Evolutionary conservation across 352 stramenopile species (phyloP).

Genomic region (Phytophthora palmivora): DNA sequence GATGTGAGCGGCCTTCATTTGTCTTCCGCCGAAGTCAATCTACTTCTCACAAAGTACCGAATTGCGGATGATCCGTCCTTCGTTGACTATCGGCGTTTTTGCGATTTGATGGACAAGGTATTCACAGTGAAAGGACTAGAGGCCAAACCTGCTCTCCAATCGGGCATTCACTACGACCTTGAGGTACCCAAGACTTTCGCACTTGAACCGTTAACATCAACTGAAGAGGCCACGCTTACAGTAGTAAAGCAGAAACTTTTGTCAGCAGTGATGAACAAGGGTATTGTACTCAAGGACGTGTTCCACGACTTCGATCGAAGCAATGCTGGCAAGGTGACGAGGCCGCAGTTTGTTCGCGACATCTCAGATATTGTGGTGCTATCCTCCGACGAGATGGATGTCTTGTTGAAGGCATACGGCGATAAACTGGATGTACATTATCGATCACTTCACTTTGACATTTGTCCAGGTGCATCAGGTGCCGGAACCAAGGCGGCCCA

Average conservation of each 20-base stretch:
- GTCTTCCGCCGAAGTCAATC: conserved; percentile 51
- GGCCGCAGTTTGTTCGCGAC: conserved; percentile 78
- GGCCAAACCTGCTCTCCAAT: conserved; percentile 47
- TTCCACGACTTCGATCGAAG: conserved; percentile 89
- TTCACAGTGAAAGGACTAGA: conserved; percentile 84
- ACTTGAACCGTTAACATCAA: conserved; percentile 29
- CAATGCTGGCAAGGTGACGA: conserved; percentile 86
- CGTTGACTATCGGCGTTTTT: conserved; percentile 85
- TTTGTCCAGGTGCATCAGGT: conserved; percentile 51
- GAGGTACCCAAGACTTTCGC: conserved; percentile 46
- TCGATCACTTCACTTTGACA: conserved; percentile 72
- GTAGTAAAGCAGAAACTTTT: conserved; percentile 65
- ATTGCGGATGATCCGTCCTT: conserved; percentile 64
- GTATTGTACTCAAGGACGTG: conserved; percentile 88
- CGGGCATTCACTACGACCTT: conserved; percentile 43
- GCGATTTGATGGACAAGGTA: conserved; percentile 85
- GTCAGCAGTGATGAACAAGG: conserved; percentile 74
- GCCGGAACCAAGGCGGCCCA: conserved; percentile 33
- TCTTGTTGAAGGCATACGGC: conserved; percentile 75
- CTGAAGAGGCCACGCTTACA: conserved; percentile 45
- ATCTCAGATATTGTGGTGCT: conserved; percentile 72
- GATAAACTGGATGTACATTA: conserved; percentile 85
- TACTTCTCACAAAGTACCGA: conserved; percentile 76
- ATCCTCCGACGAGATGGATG: conserved; percentile 54
- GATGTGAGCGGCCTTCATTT: conserved; percentile 81